Conservation (phyloP, 140 eudicot genomes). For the Bidens hawaiensis region DNA sequence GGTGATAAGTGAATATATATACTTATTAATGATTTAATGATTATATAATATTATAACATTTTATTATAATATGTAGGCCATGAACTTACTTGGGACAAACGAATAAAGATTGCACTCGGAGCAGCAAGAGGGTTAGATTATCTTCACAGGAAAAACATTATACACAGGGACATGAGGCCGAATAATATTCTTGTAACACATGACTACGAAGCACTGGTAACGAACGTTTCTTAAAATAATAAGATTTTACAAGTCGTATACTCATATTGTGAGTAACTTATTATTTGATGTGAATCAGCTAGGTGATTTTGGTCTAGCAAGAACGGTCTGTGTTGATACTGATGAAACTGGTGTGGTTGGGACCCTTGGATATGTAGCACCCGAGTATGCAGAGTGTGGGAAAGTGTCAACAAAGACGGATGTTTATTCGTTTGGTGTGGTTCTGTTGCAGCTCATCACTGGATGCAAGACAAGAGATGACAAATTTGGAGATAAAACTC, state of each 20-base stretch:
- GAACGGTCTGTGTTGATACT: conserved; percentile 33
- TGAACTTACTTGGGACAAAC: conserved; percentile 57
- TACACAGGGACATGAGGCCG: conserved; percentile 78
- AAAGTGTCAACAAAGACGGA: conserved; percentile 62
- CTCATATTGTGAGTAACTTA: neutral
- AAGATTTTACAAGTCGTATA: neutral
- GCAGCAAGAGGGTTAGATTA: conserved; percentile 74
- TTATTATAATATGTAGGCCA: conserved; percentile 33
- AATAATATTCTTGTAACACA: conserved; percentile 75
- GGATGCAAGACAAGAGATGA: conserved; percentile 50
- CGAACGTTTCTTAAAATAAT: neutral
- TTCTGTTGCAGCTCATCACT: conserved; percentile 60
- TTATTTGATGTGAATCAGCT: conserved; percentile 30
- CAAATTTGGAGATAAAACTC: conserved; percentile 45
- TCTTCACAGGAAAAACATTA: conserved; percentile 48
- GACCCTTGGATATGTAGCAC: conserved; percentile 76
- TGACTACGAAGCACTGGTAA: conserved; percentile 63
- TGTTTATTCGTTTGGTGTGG: conserved; percentile 76
- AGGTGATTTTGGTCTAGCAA: conserved; percentile 83
- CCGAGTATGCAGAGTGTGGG: conserved; percentile 74
- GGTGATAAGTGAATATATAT: neutral
- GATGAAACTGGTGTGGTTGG: conserved; percentile 60
- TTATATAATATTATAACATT: too few species aligned
- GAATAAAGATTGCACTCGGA: conserved; percentile 69
- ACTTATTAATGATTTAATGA: neutral